Evolutionary conservation across 208 protist species (phyloP).

Genomic region (Crithidia sp.): DNA sequence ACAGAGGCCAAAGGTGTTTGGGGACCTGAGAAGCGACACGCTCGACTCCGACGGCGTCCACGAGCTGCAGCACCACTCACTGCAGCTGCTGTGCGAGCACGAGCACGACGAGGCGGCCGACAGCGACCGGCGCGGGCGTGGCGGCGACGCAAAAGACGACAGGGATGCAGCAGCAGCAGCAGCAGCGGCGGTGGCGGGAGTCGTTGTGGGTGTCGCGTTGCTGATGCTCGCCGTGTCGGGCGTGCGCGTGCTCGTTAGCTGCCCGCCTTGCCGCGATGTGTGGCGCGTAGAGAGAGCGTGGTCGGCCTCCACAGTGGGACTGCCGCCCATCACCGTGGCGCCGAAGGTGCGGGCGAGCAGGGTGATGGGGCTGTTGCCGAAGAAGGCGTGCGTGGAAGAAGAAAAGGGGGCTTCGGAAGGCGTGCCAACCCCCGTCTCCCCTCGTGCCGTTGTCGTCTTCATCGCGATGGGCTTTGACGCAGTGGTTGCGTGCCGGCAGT

Average conservation of each 20-base stretch:
- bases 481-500: not conserved
- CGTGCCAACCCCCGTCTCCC: no score
- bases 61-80: conserved; percentile 2
- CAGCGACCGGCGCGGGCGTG: not conserved
- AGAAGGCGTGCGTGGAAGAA: conserved; percentile 1
- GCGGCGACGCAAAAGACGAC: no score
- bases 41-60: conserved; percentile 9
- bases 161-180: no score
- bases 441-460: not conserved
- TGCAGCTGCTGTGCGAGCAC: conserved; percentile 9
- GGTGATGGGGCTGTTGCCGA: conserved; percentile 15
- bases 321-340: conserved; percentile 6
- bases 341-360: conserved; percentile 23
- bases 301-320: not conserved
- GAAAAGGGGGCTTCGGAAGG: not conserved
- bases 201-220: not conserved
- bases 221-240: not conserved
- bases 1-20: not conserved
- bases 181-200: no score
- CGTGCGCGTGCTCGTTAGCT: not conserved
- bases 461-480: conserved; percentile 1
- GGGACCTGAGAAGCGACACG: not conserved
- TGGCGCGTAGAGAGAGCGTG: not conserved
- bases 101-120: conserved; percentile 6
- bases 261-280: not conserved